phyloP scores from a whole-genome alignment of 164 flowering plant species.

The Kingdonia uniflora region DNA sequence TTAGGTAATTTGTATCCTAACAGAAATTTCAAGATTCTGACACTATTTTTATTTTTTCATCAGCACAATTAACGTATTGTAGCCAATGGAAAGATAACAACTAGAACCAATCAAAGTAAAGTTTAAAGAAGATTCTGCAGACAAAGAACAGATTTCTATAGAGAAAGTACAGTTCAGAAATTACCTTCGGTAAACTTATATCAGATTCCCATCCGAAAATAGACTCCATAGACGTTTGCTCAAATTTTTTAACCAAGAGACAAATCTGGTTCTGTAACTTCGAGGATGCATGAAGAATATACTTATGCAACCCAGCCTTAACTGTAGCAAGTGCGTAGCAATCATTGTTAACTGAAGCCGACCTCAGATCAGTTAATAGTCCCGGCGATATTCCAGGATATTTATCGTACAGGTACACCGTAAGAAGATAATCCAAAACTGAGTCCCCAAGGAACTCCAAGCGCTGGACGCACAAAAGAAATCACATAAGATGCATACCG shows the following conservation, averaged over 20 bases:
- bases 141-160: too few species aligned
- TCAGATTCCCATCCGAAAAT: constrained; percentile 80
- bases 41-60: too few species aligned
- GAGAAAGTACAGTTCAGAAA: too few species aligned
- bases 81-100: too few species aligned
- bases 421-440: constrained; percentile 65
- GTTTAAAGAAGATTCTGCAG: too few species aligned
- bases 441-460: constrained; percentile 92
- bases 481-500: not conserved
- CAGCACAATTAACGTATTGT: too few species aligned
- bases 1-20: too few species aligned
- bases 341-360: constrained; percentile 83
- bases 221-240: constrained; percentile 16
- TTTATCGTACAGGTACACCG: constrained; percentile 39
- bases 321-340: constrained; percentile 51
- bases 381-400: constrained; percentile 76
- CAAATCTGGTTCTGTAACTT: constrained; percentile 41
- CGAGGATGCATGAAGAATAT: constrained; percentile 50
- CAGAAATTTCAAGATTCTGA: too few species aligned
- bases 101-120: too few species aligned
- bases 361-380: constrained; percentile 64
- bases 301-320: constrained; percentile 33
- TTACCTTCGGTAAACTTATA: constrained; percentile 54
- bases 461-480: constrained; percentile 32
- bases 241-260: constrained; percentile 16